These are phyloP conservation scores for Cinnamomum chago DNA, from an alignment of 164 flowering plant species.

Conservation along the genomic window DNA sequence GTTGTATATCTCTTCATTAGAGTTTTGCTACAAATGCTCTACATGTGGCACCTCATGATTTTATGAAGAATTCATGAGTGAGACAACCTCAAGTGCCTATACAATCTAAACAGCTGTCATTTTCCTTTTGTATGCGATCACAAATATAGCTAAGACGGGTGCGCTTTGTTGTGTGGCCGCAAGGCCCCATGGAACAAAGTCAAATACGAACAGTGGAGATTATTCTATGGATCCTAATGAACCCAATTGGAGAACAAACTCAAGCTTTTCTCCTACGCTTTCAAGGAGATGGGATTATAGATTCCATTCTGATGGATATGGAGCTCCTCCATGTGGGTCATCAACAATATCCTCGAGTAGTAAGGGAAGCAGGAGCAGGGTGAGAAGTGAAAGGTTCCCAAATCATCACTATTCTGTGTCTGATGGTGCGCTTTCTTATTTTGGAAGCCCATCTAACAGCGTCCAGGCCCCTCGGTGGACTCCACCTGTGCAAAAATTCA, in stretches of 20 bases:
- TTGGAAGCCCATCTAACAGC: slow-evolving; percentile 35
- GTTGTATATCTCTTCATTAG: no score
- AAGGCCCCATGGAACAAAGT: slow-evolving; percentile 40
- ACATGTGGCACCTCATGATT: background rate
- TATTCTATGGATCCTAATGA: slow-evolving; percentile 26
- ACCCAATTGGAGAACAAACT: slow-evolving; percentile 38
- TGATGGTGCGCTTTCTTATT: slow-evolving; percentile 42
- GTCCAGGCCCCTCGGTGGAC: slow-evolving; percentile 33
- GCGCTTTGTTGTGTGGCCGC: slow-evolving; percentile 53
- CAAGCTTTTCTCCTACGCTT: slow-evolving; percentile 46
- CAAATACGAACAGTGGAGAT: slow-evolving; percentile 24
- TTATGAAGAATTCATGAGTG: slow-evolving; percentile 4
- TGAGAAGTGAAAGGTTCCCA: slow-evolving; percentile 31
- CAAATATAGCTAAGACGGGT: slow-evolving; percentile 46
- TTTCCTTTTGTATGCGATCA: slow-evolving; percentile 3
- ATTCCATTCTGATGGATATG: slow-evolving; percentile 31
- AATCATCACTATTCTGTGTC: slow-evolving; percentile 48
- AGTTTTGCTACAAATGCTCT: no score
- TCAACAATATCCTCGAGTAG: slow-evolving; percentile 29
- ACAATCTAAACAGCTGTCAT: slow-evolving; percentile 14
- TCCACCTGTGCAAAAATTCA: slow-evolving; percentile 27
- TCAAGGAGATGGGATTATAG: slow-evolving; percentile 41
- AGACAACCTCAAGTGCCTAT: slow-evolving; percentile 3
- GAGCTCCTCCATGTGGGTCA: slow-evolving; percentile 22
- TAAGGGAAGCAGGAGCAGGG: slow-evolving; percentile 32